These are phyloP conservation scores for Hypoxylon rubiginosum DNA, from an alignment of 2,329 filamentous ascomycete genomes.

Conservation along the genomic window DNA sequence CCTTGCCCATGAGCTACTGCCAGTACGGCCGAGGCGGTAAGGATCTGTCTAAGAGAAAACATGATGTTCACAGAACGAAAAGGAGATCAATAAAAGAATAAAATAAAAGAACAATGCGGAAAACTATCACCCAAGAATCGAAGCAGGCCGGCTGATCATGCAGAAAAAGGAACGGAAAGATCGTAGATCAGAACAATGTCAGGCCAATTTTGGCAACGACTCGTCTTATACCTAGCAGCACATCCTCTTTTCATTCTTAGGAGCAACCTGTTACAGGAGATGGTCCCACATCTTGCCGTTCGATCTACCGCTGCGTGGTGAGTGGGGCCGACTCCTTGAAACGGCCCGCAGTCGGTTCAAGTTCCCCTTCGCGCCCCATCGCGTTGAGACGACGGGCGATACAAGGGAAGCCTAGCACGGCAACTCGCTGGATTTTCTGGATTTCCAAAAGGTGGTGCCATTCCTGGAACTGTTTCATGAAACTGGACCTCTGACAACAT, in stretches of 20 bases:
- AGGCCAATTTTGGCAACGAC: constrained; percentile 9
- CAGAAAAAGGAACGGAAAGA: constrained; percentile 21
- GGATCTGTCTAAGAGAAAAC: constrained; percentile 38
- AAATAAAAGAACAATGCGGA: constrained; percentile 18
- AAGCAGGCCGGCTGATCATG: constrained; percentile 44
- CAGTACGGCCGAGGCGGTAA: constrained; percentile 43
- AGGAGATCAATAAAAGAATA: constrained; percentile 10
- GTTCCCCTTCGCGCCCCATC: constrained; percentile 37
- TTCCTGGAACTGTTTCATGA: constrained; percentile 2
- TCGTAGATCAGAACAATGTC: constrained; percentile 17
- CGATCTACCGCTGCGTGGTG: constrained; percentile 34
- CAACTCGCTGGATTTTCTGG: background rate
- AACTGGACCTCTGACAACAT: constrained; percentile 5
- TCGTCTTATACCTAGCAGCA: constrained; percentile 24
- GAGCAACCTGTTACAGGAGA: background rate
- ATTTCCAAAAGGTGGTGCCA: background rate
- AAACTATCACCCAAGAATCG: constrained; percentile 38
- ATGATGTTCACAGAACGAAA: constrained; percentile 33
- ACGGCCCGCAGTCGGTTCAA: constrained; percentile 26
- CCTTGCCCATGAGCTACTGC: constrained; percentile 52
- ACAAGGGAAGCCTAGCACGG: constrained; percentile 22
- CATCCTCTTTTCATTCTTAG: constrained; percentile 15
- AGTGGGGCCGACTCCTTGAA: constrained; percentile 39
- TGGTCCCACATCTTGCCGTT: constrained; percentile 35
- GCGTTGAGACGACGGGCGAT: constrained; percentile 34